A percentile compares a stretch with the other conserved stretches of the same genome.
Evolutionary conservation across 148 eudicot genomes (phyloP).

Genomic region (Chenopodium album): DNA sequence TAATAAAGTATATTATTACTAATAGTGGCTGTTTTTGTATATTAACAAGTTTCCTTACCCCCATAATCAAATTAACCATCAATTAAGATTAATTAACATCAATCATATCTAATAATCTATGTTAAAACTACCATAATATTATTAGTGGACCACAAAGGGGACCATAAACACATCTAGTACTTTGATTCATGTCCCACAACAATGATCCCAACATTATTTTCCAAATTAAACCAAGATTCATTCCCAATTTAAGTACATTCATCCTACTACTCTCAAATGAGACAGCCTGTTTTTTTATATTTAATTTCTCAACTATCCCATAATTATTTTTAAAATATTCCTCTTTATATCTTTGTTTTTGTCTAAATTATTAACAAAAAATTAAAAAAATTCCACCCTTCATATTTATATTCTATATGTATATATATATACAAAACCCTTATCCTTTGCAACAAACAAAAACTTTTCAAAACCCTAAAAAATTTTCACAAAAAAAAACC

Average conservation of each 20-base stretch:
- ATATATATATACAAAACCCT: neutral
- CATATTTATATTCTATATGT: neutral
- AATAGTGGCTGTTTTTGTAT: too few relatives aligned
- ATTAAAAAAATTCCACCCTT: neutral
- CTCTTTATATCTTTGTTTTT: neutral
- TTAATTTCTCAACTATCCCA: slow-evolving; percentile 10
- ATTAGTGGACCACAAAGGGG: slow-evolving; percentile 5
- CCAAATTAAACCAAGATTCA: neutral
- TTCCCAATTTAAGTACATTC: neutral
- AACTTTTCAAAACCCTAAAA: neutral
- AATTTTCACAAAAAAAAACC: too few relatives aligned
- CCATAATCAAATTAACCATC: neutral
- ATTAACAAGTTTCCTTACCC: neutral
- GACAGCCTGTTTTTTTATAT: slow-evolving; percentile 15
- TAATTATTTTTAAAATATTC: neutral
- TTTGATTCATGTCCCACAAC: neutral
- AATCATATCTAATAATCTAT: too few relatives aligned
- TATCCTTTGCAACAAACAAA: slow-evolving; percentile 22
- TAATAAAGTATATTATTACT: neutral
- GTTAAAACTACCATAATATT: neutral
- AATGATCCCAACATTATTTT: slow-evolving; percentile 8
- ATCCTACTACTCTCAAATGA: neutral
- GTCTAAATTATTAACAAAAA: neutral
- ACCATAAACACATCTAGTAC: slow-evolving; percentile 8
- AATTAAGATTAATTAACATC: neutral